phyloP scores from a whole-genome alignment of 371 early-diverging fungal species.

The Mucor velutinosus region DNA sequence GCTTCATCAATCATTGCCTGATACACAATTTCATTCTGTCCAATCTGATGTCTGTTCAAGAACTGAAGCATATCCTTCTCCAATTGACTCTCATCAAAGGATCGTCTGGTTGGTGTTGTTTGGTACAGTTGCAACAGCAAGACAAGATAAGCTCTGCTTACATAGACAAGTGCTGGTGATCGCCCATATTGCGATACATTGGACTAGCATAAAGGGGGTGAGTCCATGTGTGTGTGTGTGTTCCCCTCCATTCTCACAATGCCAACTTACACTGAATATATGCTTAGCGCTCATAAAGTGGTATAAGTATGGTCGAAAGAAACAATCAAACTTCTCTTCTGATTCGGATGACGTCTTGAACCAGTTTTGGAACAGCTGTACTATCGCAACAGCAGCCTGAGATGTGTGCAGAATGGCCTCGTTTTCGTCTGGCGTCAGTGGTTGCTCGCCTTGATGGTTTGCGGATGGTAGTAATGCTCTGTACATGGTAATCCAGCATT shows the following conservation, averaged over 20 bases:
- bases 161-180: constrained; percentile 20
- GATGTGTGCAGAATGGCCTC: constrained; percentile 30
- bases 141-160: constrained; percentile 25
- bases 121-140: constrained; percentile 31
- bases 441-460: not conserved
- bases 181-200: constrained; percentile 24
- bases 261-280: constrained; percentile 27
- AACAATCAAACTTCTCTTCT: constrained; percentile 37
- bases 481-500: constrained; percentile 33
- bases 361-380: constrained; percentile 31
- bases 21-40: constrained; percentile 8
- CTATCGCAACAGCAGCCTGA: constrained; percentile 34
- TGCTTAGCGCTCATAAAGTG: constrained; percentile 39
- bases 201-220: constrained; percentile 3
- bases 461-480: constrained; percentile 19
- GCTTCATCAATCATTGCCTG: constrained; percentile 21
- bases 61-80: constrained; percentile 28
- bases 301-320: constrained; percentile 45
- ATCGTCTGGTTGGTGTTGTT: constrained; percentile 33
- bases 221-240: not conserved
- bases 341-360: constrained; percentile 24
- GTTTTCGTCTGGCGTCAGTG: constrained; percentile 3
- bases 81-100: constrained; percentile 35
- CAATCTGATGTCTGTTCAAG: constrained; percentile 17
- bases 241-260: not conserved